Evolutionary conservation across 2,329 filamentous ascomycete species (phyloP).

Genomic region (Parafenestella ontariensis): DNA sequence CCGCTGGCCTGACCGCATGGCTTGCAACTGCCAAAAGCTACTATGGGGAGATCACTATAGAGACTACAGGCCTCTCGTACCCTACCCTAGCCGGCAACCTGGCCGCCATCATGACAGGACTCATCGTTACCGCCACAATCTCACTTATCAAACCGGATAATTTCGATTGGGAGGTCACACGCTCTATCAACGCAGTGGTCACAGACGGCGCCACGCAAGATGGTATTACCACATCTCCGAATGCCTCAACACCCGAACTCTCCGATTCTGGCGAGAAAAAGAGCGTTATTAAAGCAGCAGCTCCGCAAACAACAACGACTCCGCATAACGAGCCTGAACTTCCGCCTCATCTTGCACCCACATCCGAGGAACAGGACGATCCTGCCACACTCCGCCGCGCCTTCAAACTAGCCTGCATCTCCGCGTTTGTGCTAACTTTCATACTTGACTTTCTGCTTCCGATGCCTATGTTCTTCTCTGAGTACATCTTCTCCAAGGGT

Average conservation of each 20-base stretch:
- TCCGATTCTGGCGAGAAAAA: slow-evolving; percentile 20
- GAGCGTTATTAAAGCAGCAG: neutral
- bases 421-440: slow-evolving; percentile 49
- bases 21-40: slow-evolving; percentile 44
- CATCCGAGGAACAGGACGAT: slow-evolving; percentile 35
- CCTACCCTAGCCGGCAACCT: slow-evolving; percentile 51
- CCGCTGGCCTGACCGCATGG: slow-evolving; percentile 49
- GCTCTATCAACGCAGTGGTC: neutral
- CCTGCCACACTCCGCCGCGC: slow-evolving; percentile 41
- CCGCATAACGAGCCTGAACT: slow-evolving; percentile 7
- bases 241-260: slow-evolving; percentile 8
- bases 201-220: slow-evolving; percentile 15
- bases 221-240: slow-evolving; percentile 4
- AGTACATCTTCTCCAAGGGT: slow-evolving; percentile 50
- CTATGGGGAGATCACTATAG: slow-evolving; percentile 50
- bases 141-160: slow-evolving; percentile 46
- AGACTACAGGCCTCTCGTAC: slow-evolving; percentile 48
- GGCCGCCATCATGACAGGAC: slow-evolving; percentile 43
- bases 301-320: slow-evolving; percentile 2
- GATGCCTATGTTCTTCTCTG: slow-evolving; percentile 52
- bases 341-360: slow-evolving; percentile 23
- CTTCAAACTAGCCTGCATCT: slow-evolving; percentile 48
- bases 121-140: slow-evolving; percentile 44
- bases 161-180: slow-evolving; percentile 42
- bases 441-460: slow-evolving; percentile 51